These are phyloP conservation scores for Globisporangium radiosum DNA, from an alignment of 352 stramenopile genomes.

Conservation along the genomic window DNA sequence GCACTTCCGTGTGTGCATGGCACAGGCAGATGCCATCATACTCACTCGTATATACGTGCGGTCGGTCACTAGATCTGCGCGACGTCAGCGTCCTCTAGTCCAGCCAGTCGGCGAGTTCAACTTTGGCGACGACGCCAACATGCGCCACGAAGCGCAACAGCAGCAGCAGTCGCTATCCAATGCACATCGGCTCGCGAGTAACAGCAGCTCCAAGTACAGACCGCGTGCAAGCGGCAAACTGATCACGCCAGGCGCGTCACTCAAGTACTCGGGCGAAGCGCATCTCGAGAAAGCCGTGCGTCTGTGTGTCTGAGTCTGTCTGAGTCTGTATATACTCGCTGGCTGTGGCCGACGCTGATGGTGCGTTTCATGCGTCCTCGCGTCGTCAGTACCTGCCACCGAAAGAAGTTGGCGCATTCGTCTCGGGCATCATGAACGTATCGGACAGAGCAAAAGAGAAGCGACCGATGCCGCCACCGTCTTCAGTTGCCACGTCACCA, in stretches of 20 bases:
- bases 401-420: neutral
- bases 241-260: constrained; percentile 12
- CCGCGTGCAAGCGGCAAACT: constrained; percentile 6
- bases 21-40: neutral
- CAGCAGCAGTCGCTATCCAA: neutral
- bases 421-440: neutral
- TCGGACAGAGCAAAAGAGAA: neutral
- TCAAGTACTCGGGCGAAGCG: constrained; percentile 1
- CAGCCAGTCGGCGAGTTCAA: neutral
- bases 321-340: neutral
- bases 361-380: neutral
- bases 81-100: neutral
- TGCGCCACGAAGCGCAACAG: constrained; percentile 1
- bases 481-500: neutral
- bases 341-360: neutral
- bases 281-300: constrained; percentile 11
- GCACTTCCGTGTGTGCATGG: neutral
- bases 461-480: neutral
- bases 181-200: neutral
- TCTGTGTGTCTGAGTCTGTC: neutral
- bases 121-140: neutral
- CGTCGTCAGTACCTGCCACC: constrained; percentile 3
- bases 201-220: neutral
- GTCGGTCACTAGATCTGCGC: neutral
- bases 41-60: neutral